phyloP scores from a whole-genome alignment of 2,329 filamentous ascomycete genomes.

The Trichophyton schoenleinii region DNA sequence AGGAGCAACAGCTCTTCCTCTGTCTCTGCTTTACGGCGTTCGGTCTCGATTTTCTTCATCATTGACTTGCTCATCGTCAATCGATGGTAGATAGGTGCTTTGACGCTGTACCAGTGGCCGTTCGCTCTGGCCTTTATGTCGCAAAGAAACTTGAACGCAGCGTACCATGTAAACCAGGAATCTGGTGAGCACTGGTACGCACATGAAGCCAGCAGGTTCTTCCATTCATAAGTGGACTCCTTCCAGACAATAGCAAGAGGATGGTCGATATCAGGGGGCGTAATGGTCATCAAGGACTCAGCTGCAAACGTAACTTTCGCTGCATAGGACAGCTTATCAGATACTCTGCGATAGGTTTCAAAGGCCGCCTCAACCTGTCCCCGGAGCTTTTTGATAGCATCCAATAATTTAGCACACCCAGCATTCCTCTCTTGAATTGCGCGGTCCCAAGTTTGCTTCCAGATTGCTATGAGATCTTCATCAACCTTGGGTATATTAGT shows the following conservation, averaged over 20 bases:
- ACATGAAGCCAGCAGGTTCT: slow-evolving; percentile 28
- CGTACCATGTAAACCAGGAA: slow-evolving; percentile 16
- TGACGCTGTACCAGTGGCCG: slow-evolving; percentile 7
- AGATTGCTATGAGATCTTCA: slow-evolving; percentile 25
- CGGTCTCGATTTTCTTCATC: background rate
- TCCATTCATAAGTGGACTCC: slow-evolving; percentile 22
- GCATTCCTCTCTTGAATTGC: slow-evolving; percentile 8
- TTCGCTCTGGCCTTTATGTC: slow-evolving; percentile 18
- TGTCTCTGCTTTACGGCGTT: background rate
- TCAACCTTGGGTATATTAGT: slow-evolving; percentile 18
- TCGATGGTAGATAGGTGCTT: slow-evolving; percentile 6
- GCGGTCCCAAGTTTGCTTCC: slow-evolving; percentile 17
- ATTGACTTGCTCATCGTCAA: slow-evolving; percentile 7
- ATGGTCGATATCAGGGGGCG: slow-evolving; percentile 22
- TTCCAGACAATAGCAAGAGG: slow-evolving; percentile 25
- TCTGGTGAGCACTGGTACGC: slow-evolving; percentile 18
- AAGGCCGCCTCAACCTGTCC: slow-evolving; percentile 14
- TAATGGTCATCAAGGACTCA: slow-evolving; percentile 21
- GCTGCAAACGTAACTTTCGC: slow-evolving; percentile 18
- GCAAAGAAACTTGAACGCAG: slow-evolving; percentile 20
- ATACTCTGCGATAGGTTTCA: too few relatives aligned
- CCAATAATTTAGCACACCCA: slow-evolving; percentile 10
- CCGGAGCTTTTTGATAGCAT: slow-evolving; percentile 8
- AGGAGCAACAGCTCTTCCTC: background rate
- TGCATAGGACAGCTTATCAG: slow-evolving; percentile 13